Evolutionary conservation across 129 eudicot species (phyloP).

Genomic region (Arctium minus): DNA sequence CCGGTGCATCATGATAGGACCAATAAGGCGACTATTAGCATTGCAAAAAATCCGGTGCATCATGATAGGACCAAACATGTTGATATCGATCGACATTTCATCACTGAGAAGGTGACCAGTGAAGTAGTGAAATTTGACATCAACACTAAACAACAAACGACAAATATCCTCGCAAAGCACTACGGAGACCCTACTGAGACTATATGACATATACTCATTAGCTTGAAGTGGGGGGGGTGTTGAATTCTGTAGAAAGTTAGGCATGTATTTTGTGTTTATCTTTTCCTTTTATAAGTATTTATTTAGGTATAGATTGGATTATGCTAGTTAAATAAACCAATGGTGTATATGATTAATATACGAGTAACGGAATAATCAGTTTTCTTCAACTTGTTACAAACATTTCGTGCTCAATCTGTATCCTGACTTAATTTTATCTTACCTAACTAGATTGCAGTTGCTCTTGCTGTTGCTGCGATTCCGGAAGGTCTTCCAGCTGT

Average conservation of each 20-base stretch:
- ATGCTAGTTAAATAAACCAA: not conserved
- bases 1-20: not conserved
- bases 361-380: not conserved
- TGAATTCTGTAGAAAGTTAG: not conserved
- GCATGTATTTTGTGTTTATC: not conserved
- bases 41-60: too few species aligned
- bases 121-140: not conserved
- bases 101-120: not conserved
- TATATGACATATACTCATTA: not conserved
- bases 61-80: not conserved
- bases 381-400: not conserved
- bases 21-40: too few species aligned
- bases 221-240: not conserved
- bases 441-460: constrained; percentile 87
- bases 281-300: not conserved
- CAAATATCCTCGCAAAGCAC: not conserved
- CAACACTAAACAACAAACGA: not conserved
- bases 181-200: not conserved
- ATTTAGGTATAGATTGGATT: not conserved
- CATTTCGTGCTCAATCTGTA: not conserved
- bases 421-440: constrained; percentile 11
- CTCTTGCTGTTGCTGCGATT: constrained; percentile 98
- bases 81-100: not conserved
- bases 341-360: not conserved
- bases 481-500: constrained; percentile 99